Percentiles rank a stretch among this genome's conserved stretches.
phyloP scores from a whole-genome alignment of 2,329 filamentous ascomycete species.

The Colletotrichum scovillei region DNA sequence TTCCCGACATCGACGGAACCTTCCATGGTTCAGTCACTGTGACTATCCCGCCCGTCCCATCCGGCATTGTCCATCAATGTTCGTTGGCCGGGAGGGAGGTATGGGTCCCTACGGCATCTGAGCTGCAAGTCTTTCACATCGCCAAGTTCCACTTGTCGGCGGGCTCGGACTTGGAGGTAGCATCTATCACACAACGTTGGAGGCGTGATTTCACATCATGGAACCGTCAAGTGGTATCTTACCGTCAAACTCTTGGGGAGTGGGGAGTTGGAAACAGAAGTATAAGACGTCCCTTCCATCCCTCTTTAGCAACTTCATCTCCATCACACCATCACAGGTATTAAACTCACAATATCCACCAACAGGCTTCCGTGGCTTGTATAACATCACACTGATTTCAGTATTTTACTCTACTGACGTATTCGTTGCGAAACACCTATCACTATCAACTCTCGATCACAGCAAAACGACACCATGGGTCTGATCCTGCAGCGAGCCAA shows the following conservation, averaged over 20 bases:
- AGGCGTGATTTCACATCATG: neutral
- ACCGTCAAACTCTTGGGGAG: neutral
- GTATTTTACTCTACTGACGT: neutral
- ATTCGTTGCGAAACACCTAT: neutral
- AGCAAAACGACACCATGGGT: constrained; percentile 42
- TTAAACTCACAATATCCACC: neutral
- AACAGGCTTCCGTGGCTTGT: neutral
- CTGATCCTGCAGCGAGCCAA: constrained; percentile 50
- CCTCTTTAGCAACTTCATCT: neutral
- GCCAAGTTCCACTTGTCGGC: neutral
- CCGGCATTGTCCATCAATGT: neutral
- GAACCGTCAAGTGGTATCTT: neutral
- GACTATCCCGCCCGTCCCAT: constrained; percentile 15
- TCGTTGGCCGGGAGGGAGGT: neutral
- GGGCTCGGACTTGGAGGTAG: constrained; percentile 5
- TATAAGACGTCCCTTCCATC: constrained; percentile 20
- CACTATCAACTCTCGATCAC: neutral
- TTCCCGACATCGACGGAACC: neutral
- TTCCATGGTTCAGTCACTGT: neutral
- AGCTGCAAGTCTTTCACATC: neutral
- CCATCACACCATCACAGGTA: neutral
- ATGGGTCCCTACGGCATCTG: neutral
- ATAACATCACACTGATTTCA: neutral
- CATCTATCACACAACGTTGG: neutral
- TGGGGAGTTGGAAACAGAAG: neutral